phyloP scores from a whole-genome alignment of 768 basidiomycete genomes.

The Mycena rebaudengoi region DNA sequence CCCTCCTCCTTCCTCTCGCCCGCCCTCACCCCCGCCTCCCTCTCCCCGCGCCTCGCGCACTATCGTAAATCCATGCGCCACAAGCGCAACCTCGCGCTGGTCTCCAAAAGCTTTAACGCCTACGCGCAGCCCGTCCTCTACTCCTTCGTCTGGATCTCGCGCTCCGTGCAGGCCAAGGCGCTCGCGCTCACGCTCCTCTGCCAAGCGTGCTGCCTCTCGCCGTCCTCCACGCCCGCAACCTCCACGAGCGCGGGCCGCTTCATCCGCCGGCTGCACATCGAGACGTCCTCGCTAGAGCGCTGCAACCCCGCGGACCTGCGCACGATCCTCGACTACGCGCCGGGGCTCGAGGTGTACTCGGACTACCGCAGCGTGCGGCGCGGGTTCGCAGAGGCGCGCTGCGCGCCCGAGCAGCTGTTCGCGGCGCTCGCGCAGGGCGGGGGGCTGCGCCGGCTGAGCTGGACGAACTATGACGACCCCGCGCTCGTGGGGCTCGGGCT shows the following conservation, averaged over 20 bases:
- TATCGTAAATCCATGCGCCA: conserved; percentile 58
- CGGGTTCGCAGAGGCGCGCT: conserved; percentile 51
- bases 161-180: conserved; percentile 58
- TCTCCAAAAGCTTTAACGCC: conserved; percentile 64
- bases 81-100: conserved; percentile 61
- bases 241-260: conserved; percentile 49
- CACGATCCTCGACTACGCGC: conserved; percentile 73
- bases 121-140: conserved; percentile 65
- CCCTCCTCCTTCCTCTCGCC: conserved; percentile 65
- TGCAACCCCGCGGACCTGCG: conserved; percentile 73
- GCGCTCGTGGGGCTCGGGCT: conserved; percentile 48
- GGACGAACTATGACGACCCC: conserved; percentile 78
- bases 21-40: conserved; percentile 46
- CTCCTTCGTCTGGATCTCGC: conserved; percentile 76
- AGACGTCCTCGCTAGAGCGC: conserved; percentile 70
- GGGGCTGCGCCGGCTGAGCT: conserved; percentile 66
- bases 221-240: conserved; percentile 29
- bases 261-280: conserved; percentile 74
- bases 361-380: conserved; percentile 73
- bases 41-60: conserved; percentile 45
- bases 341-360: conserved; percentile 65
- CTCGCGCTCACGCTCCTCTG: conserved; percentile 40
- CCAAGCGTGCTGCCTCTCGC: conserved; percentile 18
- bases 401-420: conserved; percentile 66
- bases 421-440: conserved; percentile 64